Conservation (phyloP, 225 moss, liverwort and hornwort species). For the Polytrichum commune region DNA sequence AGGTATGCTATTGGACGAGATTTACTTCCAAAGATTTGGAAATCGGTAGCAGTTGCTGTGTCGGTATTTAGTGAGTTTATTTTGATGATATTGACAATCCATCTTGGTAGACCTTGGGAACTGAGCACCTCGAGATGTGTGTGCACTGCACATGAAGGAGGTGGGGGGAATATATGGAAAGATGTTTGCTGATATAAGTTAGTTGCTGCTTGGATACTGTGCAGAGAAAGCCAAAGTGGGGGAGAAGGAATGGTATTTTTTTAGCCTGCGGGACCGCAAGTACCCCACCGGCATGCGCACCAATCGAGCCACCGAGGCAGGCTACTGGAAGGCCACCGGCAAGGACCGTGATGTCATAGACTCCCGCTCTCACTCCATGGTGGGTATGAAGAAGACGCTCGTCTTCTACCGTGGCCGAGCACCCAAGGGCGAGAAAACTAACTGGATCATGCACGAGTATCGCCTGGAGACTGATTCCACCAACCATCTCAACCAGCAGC, state of each 20-base stretch:
- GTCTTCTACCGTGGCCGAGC: constrained; percentile 10
- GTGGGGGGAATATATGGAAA: not conserved
- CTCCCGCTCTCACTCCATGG: not conserved
- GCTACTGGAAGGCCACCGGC: constrained; percentile 11
- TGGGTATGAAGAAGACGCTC: constrained; percentile 11
- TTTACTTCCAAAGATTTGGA: no score
- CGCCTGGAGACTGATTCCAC: constrained; percentile 2
- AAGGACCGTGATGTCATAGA: constrained; percentile 7
- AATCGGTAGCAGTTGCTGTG: no score
- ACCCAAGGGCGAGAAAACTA: constrained; percentile 12
- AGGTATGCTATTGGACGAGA: constrained; percentile 13
- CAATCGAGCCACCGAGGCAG: constrained; percentile 7
- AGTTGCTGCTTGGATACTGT: not conserved
- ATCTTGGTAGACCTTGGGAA: constrained; percentile 21
- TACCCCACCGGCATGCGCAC: constrained; percentile 6
- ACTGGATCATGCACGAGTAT: constrained; percentile 11
- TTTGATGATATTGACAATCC: no score
- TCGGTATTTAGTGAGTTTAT: no score
- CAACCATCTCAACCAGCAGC: not conserved
- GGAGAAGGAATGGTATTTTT: constrained; percentile 8
- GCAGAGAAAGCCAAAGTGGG: constrained; percentile 6
- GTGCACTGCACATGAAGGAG: not conserved
- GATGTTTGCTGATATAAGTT: not conserved
- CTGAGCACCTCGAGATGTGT: not conserved
- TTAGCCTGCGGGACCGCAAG: constrained; percentile 7